Percentiles rank a stretch among this genome's conserved stretches.
Evolutionary conservation across 805 yeast species (phyloP).

Genomic region (Candida gorgasii): DNA sequence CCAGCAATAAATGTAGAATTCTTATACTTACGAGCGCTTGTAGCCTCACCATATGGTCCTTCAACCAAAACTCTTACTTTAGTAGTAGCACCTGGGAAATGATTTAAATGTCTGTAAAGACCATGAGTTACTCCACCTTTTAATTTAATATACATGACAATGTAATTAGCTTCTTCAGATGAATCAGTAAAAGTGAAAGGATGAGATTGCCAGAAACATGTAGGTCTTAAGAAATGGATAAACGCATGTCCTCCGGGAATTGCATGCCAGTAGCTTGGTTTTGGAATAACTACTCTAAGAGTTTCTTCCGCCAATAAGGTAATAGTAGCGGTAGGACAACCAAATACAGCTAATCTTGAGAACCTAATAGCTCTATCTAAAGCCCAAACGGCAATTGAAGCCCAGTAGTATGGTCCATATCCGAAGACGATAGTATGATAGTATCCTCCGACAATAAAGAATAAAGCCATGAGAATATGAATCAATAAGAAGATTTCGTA

Average conservation of each 20-base stretch:
- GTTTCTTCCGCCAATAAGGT: conserved; percentile 40
- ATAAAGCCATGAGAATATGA: conserved; percentile 34
- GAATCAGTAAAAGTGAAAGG: conserved; percentile 41
- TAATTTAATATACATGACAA: conserved; percentile 39
- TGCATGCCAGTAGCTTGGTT: conserved; percentile 37
- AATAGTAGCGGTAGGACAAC: conserved; percentile 33
- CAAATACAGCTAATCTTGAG: conserved; percentile 32
- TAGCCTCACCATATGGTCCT: conserved; percentile 68
- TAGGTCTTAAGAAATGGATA: conserved; percentile 33
- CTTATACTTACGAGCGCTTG: conserved; percentile 51
- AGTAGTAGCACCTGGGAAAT: conserved; percentile 25
- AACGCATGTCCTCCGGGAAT: conserved; percentile 46
- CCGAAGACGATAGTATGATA: conserved; percentile 45
- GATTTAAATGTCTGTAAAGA: conserved; percentile 24
- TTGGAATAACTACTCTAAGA: conserved; percentile 36
- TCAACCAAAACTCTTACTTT: conserved; percentile 32
- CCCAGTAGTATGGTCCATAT: conserved; percentile 26
- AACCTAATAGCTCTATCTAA: conserved; percentile 37
- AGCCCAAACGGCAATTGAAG: conserved; percentile 39
- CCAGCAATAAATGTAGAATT: conserved; percentile 65
- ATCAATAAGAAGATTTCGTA: conserved; percentile 52
- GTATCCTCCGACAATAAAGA: conserved; percentile 57
- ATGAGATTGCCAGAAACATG: conserved; percentile 45
- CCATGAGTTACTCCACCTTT: conserved; percentile 55
- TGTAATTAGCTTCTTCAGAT: conserved; percentile 21